Conservation (phyloP, 805 yeast species). For the Naumovozyma baii region DNA sequence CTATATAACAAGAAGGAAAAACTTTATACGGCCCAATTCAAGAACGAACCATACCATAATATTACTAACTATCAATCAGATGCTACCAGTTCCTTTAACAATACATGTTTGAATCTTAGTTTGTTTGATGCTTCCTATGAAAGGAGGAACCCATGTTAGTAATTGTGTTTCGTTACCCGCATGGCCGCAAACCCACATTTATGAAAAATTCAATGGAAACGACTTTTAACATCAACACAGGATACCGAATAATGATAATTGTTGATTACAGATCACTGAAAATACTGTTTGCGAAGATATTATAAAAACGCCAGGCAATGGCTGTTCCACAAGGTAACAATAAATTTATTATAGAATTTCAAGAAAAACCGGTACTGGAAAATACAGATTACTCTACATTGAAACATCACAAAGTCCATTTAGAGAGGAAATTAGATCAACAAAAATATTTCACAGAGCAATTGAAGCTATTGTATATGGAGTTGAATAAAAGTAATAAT, state of each 20-base stretch:
- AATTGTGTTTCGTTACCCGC: background rate
- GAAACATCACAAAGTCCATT: constrained; percentile 14
- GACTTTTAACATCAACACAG: background rate
- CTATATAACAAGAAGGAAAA: constrained; percentile 17
- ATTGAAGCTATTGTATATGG: constrained; percentile 18
- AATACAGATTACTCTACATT: constrained; percentile 18
- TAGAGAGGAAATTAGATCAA: constrained; percentile 14
- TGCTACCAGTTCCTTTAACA: constrained; percentile 15
- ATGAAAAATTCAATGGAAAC: background rate
- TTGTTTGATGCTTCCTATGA: constrained; percentile 25
- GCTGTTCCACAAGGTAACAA: constrained; percentile 11
- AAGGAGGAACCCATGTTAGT: constrained; percentile 22
- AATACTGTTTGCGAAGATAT: no score
- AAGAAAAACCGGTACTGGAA: constrained; percentile 14
- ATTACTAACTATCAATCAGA: constrained; percentile 22
- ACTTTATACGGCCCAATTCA: constrained; percentile 11
- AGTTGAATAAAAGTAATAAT: constrained; percentile 23
- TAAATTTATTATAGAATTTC: constrained; percentile 17
- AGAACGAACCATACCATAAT: constrained; percentile 20
- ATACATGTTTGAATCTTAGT: constrained; percentile 24
- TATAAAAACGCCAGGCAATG: constrained; percentile 8
- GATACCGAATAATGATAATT: no score
- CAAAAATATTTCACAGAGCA: constrained; percentile 17
- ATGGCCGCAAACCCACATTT: background rate
- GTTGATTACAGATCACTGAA: no score